Base-by-base conservation (phyloP, 2,329 filamentous ascomycete species). In the Curvularia sp. region DNA sequence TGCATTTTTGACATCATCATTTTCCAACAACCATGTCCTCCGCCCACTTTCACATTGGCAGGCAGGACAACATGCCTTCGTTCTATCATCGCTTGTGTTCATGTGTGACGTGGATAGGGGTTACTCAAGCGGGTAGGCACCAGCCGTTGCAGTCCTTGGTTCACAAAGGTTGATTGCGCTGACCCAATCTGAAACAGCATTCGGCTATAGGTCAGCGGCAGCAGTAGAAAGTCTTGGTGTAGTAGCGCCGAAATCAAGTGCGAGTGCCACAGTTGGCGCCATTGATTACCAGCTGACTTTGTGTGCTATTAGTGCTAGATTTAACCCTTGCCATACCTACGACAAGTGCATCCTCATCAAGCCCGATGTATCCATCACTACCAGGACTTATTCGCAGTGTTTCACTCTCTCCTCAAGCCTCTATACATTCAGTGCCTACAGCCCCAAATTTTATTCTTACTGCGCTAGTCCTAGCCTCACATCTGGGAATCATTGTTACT, bases 41-140 rank as follows among this genome's bases (percentile, higher is more conserved):
- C 24, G 26, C 51, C 51, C 49, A 38, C 54, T 56, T 31, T 60
- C 42, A 47, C 47, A 48, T 55, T 30, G 43, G 52, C 49, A 43
- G 56, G 15, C 57, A 50, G 22, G 52, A 38, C 35, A 28, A 53
- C 30, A 48, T 57, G 48, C 47, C 49, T 31, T 63, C 49, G 13
- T 61, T 68, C 48, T 67, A 56, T 53, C 62, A 58, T 31, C 61
- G 64, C 54, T 38, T 73, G 42, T 73, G 58, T 52, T 47, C 69
- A 50, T 68, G 60, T 59, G 53, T 60, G 55, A 59, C 60, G 61
- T 71, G 61, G 61, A 33, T 60, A 28, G 58, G 58, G 43, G 54
- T 58, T 57, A 55, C 57, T 50, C 65, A 64, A 58, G 60, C 58
- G 60, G 61, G 70, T 74, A 72, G 51, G 69, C 51, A 35, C 48